Conservation (phyloP, 805 yeast genomes). For the Lachancea meyersii region DNA sequence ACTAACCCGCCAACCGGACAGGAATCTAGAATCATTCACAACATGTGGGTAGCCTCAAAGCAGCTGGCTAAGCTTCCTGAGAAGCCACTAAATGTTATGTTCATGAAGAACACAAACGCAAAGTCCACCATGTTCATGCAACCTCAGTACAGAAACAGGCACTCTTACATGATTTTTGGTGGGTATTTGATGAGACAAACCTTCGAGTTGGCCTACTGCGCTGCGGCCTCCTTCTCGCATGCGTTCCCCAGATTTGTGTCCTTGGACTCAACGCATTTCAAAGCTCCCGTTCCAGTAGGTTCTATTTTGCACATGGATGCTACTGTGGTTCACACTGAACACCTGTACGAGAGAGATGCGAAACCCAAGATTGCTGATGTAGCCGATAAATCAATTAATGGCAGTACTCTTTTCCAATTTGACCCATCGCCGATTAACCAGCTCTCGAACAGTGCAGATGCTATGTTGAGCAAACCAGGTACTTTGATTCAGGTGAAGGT, state of each 20-base stretch:
- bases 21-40: conserved; percentile 71
- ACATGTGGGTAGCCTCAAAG: conserved; percentile 58
- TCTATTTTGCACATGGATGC: conserved; percentile 80
- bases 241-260: conserved; percentile 86
- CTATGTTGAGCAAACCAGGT: conserved; percentile 69
- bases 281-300: conserved; percentile 94
- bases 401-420: conserved; percentile 37
- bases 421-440: conserved; percentile 55
- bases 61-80: conserved; percentile 30
- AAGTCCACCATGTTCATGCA: conserved; percentile 85
- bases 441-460: conserved; percentile 43
- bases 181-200: conserved; percentile 90
- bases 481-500: conserved; percentile 87
- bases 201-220: conserved; percentile 88
- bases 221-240: conserved; percentile 82
- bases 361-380: conserved; percentile 24
- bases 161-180: conserved; percentile 91
- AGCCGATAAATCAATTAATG: conserved; percentile 23
- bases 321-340: conserved; percentile 80
- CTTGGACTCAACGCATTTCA: conserved; percentile 84
- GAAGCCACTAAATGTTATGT: conserved; percentile 46
- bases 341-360: conserved; percentile 42
- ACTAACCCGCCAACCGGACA: conserved; percentile 68
- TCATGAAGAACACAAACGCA: conserved; percentile 67
- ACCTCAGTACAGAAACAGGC: conserved; percentile 93